Percentiles rank a stretch among this genome's conserved stretches.
phyloP scores from a whole-genome alignment of 2,329 filamentous ascomycete genomes.

The Curvularia eragrostidis region DNA sequence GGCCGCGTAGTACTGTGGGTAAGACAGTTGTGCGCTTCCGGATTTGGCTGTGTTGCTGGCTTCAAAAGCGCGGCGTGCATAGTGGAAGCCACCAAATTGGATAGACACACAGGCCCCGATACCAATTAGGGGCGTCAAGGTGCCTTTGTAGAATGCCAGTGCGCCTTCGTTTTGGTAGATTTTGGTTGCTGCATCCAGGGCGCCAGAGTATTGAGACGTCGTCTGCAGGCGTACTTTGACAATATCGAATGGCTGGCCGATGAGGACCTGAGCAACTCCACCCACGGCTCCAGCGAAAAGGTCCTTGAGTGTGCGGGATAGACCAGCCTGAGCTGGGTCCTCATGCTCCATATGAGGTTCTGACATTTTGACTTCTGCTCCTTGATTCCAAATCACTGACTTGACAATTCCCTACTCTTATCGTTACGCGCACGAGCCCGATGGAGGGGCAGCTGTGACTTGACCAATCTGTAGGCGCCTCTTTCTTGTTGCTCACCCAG shows the following conservation, averaged over 20 bases:
- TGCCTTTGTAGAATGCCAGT: slow-evolving; percentile 97
- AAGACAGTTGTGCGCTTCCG: slow-evolving; percentile 65
- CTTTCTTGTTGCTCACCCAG: slow-evolving; percentile 2
- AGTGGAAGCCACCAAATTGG: slow-evolving; percentile 97
- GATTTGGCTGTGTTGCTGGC: slow-evolving; percentile 64
- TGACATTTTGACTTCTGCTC: slow-evolving; percentile 26
- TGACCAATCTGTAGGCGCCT: slow-evolving; percentile 1
- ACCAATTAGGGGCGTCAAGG: slow-evolving; percentile 89
- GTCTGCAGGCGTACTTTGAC: slow-evolving; percentile 98
- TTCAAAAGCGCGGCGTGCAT: slow-evolving; percentile 86
- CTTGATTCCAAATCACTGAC: slow-evolving; percentile 5
- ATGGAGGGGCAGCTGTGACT: slow-evolving; percentile 14
- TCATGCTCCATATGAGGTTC: slow-evolving; percentile 51
- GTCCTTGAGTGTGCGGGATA: slow-evolving; percentile 73
- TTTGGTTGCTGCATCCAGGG: slow-evolving; percentile 77
- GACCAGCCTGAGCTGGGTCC: slow-evolving; percentile 39
- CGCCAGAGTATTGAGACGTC: slow-evolving; percentile 78
- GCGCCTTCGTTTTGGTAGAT: slow-evolving; percentile 91
- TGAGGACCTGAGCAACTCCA: slow-evolving; percentile 89
- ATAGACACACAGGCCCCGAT: slow-evolving; percentile 97
- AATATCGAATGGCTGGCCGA: slow-evolving; percentile 73
- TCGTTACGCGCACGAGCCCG: slow-evolving; percentile 17
- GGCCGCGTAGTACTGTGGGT: slow-evolving; percentile 85
- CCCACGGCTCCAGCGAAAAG: slow-evolving; percentile 88
- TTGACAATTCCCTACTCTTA: slow-evolving; percentile 15